These are phyloP conservation scores for Coemansia sp. DNA, from an alignment of 192 early-diverging fungal species.

Conservation along the genomic window DNA sequence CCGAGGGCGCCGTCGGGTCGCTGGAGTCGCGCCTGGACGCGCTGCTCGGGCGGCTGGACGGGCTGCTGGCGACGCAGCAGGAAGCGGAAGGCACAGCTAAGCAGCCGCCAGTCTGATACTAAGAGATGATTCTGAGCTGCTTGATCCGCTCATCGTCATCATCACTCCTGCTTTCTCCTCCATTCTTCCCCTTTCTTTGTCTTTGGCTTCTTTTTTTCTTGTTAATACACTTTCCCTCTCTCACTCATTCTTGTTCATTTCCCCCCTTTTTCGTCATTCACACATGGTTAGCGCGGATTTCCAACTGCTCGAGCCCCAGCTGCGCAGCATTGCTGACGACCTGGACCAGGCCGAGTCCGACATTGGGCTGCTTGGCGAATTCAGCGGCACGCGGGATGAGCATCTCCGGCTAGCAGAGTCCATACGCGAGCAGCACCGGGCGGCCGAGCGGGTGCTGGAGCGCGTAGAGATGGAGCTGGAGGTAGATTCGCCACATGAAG, in stretches of 20 bases:
- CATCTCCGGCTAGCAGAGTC: slow-evolving; percentile 36
- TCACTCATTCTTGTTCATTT: neutral
- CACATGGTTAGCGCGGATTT: slow-evolving; percentile 5
- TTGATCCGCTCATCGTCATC: too few species aligned
- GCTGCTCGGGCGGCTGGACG: slow-evolving; percentile 34
- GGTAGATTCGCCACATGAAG: neutral
- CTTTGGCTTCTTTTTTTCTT: neutral
- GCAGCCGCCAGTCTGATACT: too few species aligned
- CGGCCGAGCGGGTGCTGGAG: slow-evolving; percentile 32
- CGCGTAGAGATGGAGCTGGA: slow-evolving; percentile 3
- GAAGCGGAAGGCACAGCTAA: too few species aligned
- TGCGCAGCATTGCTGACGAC: slow-evolving; percentile 24
- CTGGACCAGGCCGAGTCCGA: slow-evolving; percentile 36
- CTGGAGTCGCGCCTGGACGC: slow-evolving; percentile 36
- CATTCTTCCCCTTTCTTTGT: neutral
- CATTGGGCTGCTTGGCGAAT: slow-evolving; percentile 27
- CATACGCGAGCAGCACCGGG: slow-evolving; percentile 48
- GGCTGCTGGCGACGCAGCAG: slow-evolving; percentile 18
- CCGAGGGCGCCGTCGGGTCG: slow-evolving; percentile 25
- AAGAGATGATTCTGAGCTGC: too few species aligned
- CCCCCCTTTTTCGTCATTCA: neutral
- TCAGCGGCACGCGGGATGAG: slow-evolving; percentile 39
- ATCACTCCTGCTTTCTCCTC: neutral
- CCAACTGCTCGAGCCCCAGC: slow-evolving; percentile 7
- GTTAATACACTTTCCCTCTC: neutral